A percentile compares a stretch with the other conserved stretches of the same genome.
These are phyloP conservation scores for Ambrosiella cleistominuta DNA, from an alignment of 2,329 filamentous ascomycete species.

Conservation along the genomic window DNA sequence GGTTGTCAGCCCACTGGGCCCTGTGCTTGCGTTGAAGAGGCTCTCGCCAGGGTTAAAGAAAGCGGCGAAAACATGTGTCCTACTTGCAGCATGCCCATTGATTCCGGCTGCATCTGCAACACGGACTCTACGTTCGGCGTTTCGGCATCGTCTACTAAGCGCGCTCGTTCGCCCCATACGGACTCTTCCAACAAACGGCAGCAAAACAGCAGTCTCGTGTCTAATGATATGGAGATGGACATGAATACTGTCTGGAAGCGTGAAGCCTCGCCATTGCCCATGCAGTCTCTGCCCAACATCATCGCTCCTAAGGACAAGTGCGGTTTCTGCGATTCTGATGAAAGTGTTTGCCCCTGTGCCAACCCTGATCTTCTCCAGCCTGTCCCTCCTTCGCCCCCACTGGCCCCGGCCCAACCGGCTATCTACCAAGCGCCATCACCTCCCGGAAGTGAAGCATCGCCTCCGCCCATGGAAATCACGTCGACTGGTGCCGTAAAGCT, in stretches of 20 bases:
- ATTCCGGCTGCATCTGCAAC: constrained; percentile 2
- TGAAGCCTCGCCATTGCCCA: constrained; percentile 15
- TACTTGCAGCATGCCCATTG: constrained; percentile 31
- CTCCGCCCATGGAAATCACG: constrained; percentile 38
- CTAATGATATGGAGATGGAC: constrained; percentile 45
- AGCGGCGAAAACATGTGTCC: constrained; percentile 32
- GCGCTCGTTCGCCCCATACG: constrained; percentile 26
- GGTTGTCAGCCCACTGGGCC: constrained; percentile 34
- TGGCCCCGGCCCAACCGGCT: constrained; percentile 22
- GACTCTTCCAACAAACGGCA: constrained; percentile 21
- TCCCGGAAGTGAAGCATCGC: constrained; percentile 42
- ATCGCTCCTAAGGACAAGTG: constrained; percentile 48
- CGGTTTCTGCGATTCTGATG: constrained; percentile 60
- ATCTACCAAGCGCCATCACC: constrained; percentile 37
- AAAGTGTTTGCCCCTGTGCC: constrained; percentile 67
- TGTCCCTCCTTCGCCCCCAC: constrained; percentile 2
- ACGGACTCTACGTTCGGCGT: background rate
- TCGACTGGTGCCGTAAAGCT: constrained; percentile 44
- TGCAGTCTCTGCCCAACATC: constrained; percentile 20
- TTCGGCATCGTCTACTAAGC: constrained; percentile 23
- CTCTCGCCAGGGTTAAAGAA: constrained; percentile 32
- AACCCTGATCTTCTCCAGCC: constrained; percentile 26
- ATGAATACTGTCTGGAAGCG: constrained; percentile 50
- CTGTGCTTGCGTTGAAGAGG: constrained; percentile 44
- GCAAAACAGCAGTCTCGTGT: constrained; percentile 21